Percentiles rank a stretch among this genome's conserved stretches.
phyloP scores from a whole-genome alignment of 2,329 filamentous ascomycete species.

The Cytospora piceae region DNA sequence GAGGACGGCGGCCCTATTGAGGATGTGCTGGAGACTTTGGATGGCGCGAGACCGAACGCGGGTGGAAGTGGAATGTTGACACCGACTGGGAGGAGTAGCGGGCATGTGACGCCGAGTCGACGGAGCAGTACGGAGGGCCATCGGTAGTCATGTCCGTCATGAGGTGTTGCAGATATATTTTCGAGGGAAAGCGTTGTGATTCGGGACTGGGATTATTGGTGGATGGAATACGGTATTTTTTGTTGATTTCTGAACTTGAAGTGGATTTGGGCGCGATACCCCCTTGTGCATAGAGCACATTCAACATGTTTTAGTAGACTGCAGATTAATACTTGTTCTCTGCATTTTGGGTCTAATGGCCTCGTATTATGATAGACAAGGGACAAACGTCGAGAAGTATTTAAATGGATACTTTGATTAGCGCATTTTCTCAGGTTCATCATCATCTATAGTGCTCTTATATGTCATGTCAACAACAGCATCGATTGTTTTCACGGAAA shows the following conservation, averaged over 20 bases:
- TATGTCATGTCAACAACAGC: not conserved
- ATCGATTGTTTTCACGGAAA: not conserved
- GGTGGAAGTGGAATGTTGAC: constrained; percentile 5
- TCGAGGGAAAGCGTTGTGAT: constrained; percentile 13
- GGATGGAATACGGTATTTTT: not conserved
- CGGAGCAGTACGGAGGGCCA: constrained; percentile 22
- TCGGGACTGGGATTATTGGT: not conserved
- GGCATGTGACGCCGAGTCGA: constrained; percentile 11
- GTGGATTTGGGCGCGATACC: constrained; percentile 26
- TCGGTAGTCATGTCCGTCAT: not conserved
- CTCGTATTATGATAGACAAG: not conserved
- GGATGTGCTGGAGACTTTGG: constrained; percentile 45
- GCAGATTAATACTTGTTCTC: constrained; percentile 13
- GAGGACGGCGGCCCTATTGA: constrained; percentile 41
- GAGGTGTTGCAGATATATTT: constrained; percentile 5
- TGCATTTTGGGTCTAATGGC: not conserved
- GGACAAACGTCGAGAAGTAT: not conserved
- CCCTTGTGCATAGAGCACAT: constrained; percentile 29
- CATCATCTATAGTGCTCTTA: not conserved
- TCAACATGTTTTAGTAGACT: constrained; percentile 18
- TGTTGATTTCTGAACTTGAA: not conserved
- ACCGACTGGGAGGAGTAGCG: constrained; percentile 20
- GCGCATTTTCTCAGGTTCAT: not conserved
- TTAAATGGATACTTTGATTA: not conserved
- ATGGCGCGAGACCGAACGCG: constrained; percentile 30